Evolutionary conservation across 2,329 filamentous ascomycete genomes (phyloP), one percentile per base, ranked within the genome.

Genomic region (Stromatinia cepivora): DNA sequence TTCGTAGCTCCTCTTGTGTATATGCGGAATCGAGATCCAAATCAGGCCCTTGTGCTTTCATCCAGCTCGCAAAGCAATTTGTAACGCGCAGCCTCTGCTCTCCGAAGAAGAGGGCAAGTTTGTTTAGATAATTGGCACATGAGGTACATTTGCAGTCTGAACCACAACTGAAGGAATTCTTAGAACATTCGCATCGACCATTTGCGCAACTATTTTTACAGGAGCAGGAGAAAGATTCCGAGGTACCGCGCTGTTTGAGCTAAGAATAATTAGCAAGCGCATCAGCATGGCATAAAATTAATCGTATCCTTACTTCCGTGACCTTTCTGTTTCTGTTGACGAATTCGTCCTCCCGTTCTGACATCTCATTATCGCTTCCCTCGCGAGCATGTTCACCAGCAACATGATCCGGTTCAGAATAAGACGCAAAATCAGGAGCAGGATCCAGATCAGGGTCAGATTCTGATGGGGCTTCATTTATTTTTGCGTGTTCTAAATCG

Each of bases 401-500:
- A 25, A 25, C 15, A 17, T 20, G 46, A 7, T 28, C 31, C 10
- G n/a, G 8, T 28, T 13, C 46, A 22, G 61, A 28, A 5, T 39
- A 5, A 50, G 61, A 63, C 7, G 22, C 15, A 34, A 17, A 3
- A 6, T 48, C 53, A 20, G 36, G 25, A 54, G 34, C n/a, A 66
- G 25, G 11, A 56, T 53, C 46, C 13, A 36, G n/a, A 25, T 50
- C 59, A 8, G 22, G 2, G 13, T 45, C 34, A 8, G 25, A 42
- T 67, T 58, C 65, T 8, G 65, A 59, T 1, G 45, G n/a, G n/a
- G 65, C 2, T 8, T 31, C 25, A 7, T 53, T 9, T 20, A 67
- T 67, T 34, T 67, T 67, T 13, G 34, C 66, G 53, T 67, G 66
- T 25, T 67, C 66, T 15, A 61, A 39, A 39, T 67, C 66, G 20